Percentiles rank a stretch among this genome's conserved stretches.
These are phyloP conservation scores for Leishmania amazonensis DNA, from an alignment of 208 protist species.

Conservation along the genomic window DNA sequence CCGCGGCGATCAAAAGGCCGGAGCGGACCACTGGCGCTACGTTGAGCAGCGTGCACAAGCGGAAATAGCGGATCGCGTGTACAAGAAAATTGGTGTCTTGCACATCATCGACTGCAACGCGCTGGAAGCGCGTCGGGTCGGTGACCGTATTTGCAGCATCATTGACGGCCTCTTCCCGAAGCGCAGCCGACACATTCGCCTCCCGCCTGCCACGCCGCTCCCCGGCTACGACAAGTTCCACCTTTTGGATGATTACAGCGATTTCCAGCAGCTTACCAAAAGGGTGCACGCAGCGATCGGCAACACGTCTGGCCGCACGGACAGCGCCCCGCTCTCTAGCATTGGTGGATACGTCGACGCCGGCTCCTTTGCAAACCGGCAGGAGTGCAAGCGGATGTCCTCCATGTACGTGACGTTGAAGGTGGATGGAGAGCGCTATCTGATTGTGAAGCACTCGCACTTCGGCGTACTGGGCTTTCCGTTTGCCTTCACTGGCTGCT, in stretches of 20 bases:
- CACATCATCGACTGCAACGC: conserved; percentile 53
- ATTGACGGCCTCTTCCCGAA: conserved; percentile 54
- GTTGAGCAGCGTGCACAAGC: conserved; percentile 79
- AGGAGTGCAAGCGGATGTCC: conserved; percentile 34
- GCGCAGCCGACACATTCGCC: conserved; percentile 28
- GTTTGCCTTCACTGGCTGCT: conserved; percentile 65
- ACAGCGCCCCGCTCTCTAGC: conserved; percentile 72
- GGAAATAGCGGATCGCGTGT: conserved; percentile 58
- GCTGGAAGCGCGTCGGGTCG: conserved; percentile 41
- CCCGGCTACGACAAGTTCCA: conserved; percentile 34
- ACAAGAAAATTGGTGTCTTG: conserved; percentile 58
- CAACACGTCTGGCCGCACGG: conserved; percentile 61
- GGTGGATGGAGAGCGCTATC: conserved; percentile 74
- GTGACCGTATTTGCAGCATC: conserved; percentile 42
- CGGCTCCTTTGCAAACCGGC: conserved; percentile 49
- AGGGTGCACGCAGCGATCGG: conserved; percentile 68
- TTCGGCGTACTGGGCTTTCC: conserved; percentile 82
- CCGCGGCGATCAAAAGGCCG: conserved; percentile 56
- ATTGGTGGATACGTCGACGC: conserved; percentile 79
- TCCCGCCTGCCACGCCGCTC: conserved; percentile 28
- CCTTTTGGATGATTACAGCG: conserved; percentile 59
- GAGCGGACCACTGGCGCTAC: conserved; percentile 49
- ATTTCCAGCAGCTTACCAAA: conserved; percentile 54
- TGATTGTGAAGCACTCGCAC: conserved; percentile 72
- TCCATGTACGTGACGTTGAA: conserved; percentile 81